Evolutionary conservation across 2,329 filamentous ascomycete genomes (phyloP), one percentile per base, ranked within the genome.

Genomic region (Trichoderma gracile): DNA sequence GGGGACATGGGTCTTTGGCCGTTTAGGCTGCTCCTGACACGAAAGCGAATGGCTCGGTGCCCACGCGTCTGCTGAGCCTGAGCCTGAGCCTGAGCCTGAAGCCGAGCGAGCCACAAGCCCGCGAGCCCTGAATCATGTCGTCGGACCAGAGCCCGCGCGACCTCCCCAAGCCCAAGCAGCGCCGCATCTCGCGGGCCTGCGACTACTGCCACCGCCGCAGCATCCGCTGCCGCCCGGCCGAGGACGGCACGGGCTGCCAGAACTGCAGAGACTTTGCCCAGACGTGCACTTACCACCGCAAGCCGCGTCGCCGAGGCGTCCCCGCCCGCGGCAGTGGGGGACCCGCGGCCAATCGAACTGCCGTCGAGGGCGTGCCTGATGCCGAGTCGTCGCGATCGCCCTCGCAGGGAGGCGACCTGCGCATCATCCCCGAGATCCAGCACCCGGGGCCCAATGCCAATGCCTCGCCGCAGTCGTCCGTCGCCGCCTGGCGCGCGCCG

Each of bases 201-300:
- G 82, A 84, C 70, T 80, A 81, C 70, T 84, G 82, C 71, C 80
- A 84, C 69, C 55, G 62, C 14, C 65, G 70, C 27, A 68, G 69
- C 60, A 71, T 71, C 43, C 65, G 67, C 49, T 71, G 70, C 63
- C 66, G 64, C 23, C 64, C 62, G 71, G 76, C 63, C 74, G 80
- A 77, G 52, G 73, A 77, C 68, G 66, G 70, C 17, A 58, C 71
- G 38, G 73, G 76, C 60, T 83, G 82, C 70, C 79, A 82, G 71
- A 84, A 81, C 58, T 83, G 81, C 71, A 73, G 74, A 27, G 79
- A 83, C 66, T 84, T 82, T 69, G 78, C 75, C 55, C 77, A 81
- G 53, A 69, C 74, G n/a, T 84, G 81, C 70, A 82, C 79, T 15
- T 82, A 79, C 69, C 73, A 63, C 40, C 65, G 79, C 53, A 75